A percentile compares a stretch with the other conserved stretches of the same genome.
These are phyloP conservation scores for Penicillium glabrum DNA, from an alignment of 2,329 filamentous ascomycete genomes.

Conservation along the genomic window DNA sequence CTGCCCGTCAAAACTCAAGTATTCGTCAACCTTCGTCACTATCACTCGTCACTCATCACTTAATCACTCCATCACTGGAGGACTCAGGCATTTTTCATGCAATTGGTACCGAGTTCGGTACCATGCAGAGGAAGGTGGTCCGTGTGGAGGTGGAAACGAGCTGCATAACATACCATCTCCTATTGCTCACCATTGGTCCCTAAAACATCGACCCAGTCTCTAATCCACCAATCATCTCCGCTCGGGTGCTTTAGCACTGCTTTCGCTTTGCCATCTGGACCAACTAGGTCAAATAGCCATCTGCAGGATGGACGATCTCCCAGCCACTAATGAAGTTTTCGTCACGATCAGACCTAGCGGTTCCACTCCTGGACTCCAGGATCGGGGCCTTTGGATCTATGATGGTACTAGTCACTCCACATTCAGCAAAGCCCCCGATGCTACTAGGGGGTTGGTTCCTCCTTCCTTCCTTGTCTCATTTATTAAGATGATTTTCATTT, in stretches of 20 bases:
- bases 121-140: conserved; percentile 9
- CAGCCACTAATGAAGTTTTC: conserved; percentile 22
- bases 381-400: conserved; percentile 13
- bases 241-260: conserved; percentile 17
- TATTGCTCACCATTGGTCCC: conserved; percentile 5
- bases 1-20: background rate
- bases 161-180: conserved; percentile 24
- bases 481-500: background rate
- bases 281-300: conserved; percentile 35
- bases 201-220: conserved; percentile 7
- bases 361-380: conserved; percentile 10
- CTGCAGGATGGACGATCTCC: conserved; percentile 30
- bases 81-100: background rate
- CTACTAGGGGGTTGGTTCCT: background rate
- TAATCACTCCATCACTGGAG: no score
- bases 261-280: conserved; percentile 25
- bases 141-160: conserved; percentile 4
- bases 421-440: conserved; percentile 2
- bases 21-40: no score
- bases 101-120: conserved; percentile 8
- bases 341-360: conserved; percentile 12
- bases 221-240: conserved; percentile 14
- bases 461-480: background rate
- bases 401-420: background rate
- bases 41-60: no score